These are phyloP conservation scores for Eucalyptus camaldulensis DNA, from an alignment of 345 rosid genomes.

Conservation along the genomic window DNA sequence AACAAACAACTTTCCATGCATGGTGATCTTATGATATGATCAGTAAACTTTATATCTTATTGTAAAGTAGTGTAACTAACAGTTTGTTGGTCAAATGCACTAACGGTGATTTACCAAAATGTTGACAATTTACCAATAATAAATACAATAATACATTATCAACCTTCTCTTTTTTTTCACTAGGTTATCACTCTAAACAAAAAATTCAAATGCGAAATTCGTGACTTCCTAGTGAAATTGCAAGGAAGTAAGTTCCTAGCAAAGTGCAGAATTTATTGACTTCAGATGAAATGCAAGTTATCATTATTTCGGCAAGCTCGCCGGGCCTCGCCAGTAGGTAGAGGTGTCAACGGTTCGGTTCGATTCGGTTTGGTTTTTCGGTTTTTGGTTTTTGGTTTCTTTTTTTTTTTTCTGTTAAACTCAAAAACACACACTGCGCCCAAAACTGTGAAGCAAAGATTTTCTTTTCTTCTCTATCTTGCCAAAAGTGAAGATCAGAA, in stretches of 20 bases:
- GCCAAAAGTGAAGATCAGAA: background rate
- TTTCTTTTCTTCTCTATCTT: background rate
- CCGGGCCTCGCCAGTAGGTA: background rate
- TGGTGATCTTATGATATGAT: background rate
- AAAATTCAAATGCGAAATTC: background rate
- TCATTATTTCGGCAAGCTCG: background rate
- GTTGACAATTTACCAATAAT: too few species aligned
- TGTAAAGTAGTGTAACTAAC: background rate
- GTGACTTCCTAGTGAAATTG: background rate
- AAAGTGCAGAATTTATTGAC: background rate
- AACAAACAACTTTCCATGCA: background rate
- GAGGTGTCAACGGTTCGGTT: too few species aligned
- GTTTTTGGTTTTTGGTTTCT: too few species aligned
- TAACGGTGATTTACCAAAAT: background rate
- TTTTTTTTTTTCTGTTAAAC: too few species aligned
- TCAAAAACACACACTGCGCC: background rate
- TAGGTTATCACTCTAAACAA: background rate
- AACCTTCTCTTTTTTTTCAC: background rate
- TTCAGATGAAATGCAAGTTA: background rate
- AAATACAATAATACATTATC: background rate
- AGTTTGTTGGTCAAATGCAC: background rate
- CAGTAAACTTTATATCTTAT: too few species aligned
- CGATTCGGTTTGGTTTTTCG: too few species aligned
- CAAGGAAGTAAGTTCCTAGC: too few species aligned
- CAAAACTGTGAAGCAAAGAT: background rate